Conservation (phyloP, 371 early-diverging fungal genomes). For the Mortierella sp. region DNA sequence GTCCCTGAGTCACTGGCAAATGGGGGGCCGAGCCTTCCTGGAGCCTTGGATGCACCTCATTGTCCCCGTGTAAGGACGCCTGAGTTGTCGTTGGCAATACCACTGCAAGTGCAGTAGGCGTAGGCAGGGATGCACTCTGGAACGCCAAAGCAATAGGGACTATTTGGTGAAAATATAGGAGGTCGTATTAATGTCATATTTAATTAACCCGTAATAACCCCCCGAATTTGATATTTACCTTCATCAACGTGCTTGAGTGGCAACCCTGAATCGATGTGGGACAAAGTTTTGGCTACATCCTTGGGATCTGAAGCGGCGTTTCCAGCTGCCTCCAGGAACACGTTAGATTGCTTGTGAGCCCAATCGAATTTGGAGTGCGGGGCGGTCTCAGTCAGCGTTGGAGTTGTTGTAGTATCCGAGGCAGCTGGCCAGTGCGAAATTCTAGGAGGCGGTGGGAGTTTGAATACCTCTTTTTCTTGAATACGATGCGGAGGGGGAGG, state of each 20-base stretch:
- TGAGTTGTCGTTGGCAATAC: neutral
- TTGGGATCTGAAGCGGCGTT: neutral
- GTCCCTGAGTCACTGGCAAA: neutral
- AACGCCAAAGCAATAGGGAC: neutral
- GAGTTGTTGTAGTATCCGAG: neutral
- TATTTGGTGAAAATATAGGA: neutral
- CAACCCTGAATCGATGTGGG: neutral
- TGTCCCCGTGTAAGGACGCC: neutral
- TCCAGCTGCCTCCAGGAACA: neutral
- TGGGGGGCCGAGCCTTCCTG: neutral
- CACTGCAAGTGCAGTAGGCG: neutral
- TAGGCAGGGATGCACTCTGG: neutral
- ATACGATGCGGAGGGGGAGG: slow-evolving; percentile 3
- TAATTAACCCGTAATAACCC: neutral
- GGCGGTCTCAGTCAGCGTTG: neutral
- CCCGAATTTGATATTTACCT: neutral
- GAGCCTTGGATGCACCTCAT: neutral
- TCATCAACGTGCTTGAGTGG: neutral
- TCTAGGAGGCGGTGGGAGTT: neutral
- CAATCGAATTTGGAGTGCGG: slow-evolving; percentile 2
- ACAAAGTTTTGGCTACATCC: neutral
- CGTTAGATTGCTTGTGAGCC: slow-evolving; percentile 15
- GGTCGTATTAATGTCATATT: neutral
- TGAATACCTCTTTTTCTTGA: neutral
- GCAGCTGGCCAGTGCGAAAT: slow-evolving; percentile 5